Base-by-base conservation (phyloP, 306 rosid genomes). In the Fagus sylvatica region DNA sequence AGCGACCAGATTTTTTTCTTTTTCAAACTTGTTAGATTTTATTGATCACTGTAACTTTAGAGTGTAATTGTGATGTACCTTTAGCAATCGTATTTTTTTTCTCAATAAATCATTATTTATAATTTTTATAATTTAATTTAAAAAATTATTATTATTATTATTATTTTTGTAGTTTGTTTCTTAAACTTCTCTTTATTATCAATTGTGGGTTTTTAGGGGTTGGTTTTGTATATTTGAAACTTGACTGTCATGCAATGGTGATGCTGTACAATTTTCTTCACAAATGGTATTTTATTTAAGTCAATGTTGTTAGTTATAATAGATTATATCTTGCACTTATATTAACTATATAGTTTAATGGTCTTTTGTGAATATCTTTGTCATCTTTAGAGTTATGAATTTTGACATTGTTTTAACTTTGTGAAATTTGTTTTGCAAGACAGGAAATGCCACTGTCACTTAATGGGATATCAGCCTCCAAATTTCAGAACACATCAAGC, bases 381-480 rank as follows among this genome's bases (percentile, higher is more conserved):
- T 33, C 13, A 30, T 41, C 66, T 53, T 4, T 48, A 30, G 53
- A 48, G 34, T 12, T 42, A 64, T 71, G 59, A 37, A 51, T 70
- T 28, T 74, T 74, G 76, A 61, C 79, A 54, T 66, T 34, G 57
- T 79, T 76, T 57, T 81, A 77, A 84, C 69, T 71, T 69, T 72
- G 59, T 80, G 49, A 76, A 77, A 42, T 76, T 80, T 87, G 56
- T 62, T 86, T 78, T 85, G 78, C 81, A 76, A 75, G 53, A 80
- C 97, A 95, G 98, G 98, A 91, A 86, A 78, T 53, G 72, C 69
- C 85, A 89, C 71, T 92, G 98, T 89, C 89, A 92, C 77, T 69
- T 88, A 11, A 76, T 95, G 84, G 98, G 98, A 72, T 81, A 69
- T 87, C 93, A 86, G 68, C 79, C 89, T 34, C 80, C 62, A 53